These are phyloP conservation scores for Apophysomyces ossiformis DNA, from an alignment of 371 early-diverging fungal genomes.

Conservation along the genomic window DNA sequence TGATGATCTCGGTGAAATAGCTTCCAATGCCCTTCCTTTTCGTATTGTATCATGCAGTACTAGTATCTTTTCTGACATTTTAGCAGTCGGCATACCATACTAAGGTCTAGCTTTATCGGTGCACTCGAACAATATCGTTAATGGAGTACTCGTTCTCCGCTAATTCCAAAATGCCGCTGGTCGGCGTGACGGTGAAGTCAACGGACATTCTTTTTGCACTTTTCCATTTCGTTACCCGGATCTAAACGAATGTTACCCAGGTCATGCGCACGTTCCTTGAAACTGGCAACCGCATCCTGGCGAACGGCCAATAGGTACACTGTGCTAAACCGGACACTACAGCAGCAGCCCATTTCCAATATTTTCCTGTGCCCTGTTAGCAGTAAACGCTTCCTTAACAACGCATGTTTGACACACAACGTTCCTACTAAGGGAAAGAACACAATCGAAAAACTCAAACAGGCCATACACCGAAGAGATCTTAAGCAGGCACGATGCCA, in stretches of 20 bases:
- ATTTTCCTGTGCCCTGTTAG: not conserved
- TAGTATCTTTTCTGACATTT: no score
- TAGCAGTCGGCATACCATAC: no score
- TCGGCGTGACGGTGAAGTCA: not conserved
- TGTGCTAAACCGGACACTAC: not conserved
- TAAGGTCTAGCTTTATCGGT: no score
- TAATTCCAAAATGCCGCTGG: not conserved
- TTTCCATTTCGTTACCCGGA: not conserved
- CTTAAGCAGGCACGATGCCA: constrained; percentile 21
- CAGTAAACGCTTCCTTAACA: not conserved
- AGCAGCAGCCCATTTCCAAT: not conserved
- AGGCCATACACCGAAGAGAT: constrained; percentile 20
- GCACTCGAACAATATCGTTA: no score
- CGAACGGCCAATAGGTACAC: not conserved
- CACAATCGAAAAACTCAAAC: constrained; percentile 2
- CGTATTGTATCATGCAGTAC: no score
- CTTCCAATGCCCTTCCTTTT: no score
- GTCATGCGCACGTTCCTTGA: constrained; percentile 4
- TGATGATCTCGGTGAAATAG: no score
- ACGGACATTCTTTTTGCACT: not conserved
- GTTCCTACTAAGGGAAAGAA: not conserved
- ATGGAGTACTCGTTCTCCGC: no score
- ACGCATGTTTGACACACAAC: not conserved
- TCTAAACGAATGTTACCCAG: constrained; percentile 1
- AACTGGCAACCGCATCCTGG: not conserved